These are phyloP conservation scores for Pythium periplocum DNA, from an alignment of 352 stramenopile species.

Conservation along the genomic window DNA sequence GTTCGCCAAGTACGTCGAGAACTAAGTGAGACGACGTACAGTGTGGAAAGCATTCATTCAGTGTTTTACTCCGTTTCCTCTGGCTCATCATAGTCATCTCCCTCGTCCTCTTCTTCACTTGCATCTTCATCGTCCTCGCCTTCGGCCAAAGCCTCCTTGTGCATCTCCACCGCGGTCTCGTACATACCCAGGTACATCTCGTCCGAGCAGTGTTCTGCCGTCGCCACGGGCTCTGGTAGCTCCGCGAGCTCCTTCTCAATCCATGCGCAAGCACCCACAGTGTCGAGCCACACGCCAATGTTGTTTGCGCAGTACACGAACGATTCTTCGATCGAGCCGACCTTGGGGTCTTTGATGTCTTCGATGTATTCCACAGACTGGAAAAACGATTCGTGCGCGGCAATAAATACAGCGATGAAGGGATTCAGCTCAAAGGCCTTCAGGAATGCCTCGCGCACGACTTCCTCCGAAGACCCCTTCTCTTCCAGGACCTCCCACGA, in stretches of 20 bases:
- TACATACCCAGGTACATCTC: slow-evolving; percentile 89
- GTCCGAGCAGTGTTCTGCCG: slow-evolving; percentile 47
- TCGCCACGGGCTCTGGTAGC: slow-evolving; percentile 37
- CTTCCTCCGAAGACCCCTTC: slow-evolving; percentile 64
- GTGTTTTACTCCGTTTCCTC: slow-evolving; percentile 4
- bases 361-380: slow-evolving; percentile 80
- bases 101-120: slow-evolving; percentile 10
- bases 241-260: slow-evolving; percentile 77
- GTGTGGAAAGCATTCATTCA: neutral
- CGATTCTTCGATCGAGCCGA: slow-evolving; percentile 80
- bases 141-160: slow-evolving; percentile 56
- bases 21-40: slow-evolving; percentile 23
- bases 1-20: slow-evolving; percentile 96
- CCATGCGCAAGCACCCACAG: slow-evolving; percentile 72
- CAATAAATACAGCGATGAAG: slow-evolving; percentile 80
- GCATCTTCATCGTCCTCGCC: slow-evolving; percentile 22
- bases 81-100: neutral
- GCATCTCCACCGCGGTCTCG: slow-evolving; percentile 81
- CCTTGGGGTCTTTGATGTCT: slow-evolving; percentile 62
- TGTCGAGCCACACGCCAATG: slow-evolving; percentile 83
- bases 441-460: slow-evolving; percentile 64
- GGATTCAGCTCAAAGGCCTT: slow-evolving; percentile 73
- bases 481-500: slow-evolving; percentile 87
- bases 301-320: slow-evolving; percentile 77
- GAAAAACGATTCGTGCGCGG: slow-evolving; percentile 74